phyloP scores from a whole-genome alignment of 192 early-diverging fungal genomes.

The Backusella liffmaniae region DNA sequence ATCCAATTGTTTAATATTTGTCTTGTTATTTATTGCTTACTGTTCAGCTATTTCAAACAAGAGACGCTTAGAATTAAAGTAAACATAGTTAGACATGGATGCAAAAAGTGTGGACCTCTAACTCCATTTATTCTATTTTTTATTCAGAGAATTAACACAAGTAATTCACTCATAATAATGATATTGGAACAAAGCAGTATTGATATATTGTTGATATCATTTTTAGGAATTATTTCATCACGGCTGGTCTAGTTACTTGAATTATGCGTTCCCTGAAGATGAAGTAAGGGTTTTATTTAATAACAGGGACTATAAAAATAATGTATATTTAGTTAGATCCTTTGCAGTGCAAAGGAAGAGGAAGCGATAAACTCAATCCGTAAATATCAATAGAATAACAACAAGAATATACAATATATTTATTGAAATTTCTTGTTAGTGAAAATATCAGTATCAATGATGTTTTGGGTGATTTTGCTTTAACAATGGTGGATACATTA shows the following conservation, averaged over 20 bases:
- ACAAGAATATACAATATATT: background rate
- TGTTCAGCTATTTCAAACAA: constrained; percentile 16
- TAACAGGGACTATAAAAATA: background rate
- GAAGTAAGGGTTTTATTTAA: constrained; percentile 44
- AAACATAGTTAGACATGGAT: background rate
- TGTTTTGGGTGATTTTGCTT: constrained; percentile 90
- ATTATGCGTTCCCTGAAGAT: constrained; percentile 86
- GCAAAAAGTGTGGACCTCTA: background rate
- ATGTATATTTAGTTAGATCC: constrained; percentile 66
- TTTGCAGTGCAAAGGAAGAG: constrained; percentile 73
- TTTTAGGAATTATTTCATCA: constrained; percentile 70
- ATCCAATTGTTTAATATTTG: background rate
- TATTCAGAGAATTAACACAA: constrained; percentile 15
- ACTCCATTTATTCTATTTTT: background rate
- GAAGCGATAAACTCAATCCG: constrained; percentile 63
- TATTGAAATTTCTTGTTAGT: background rate
- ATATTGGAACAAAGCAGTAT: background rate
- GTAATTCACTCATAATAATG: background rate
- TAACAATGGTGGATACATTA: constrained; percentile 90
- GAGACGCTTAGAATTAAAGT: constrained; percentile 21
- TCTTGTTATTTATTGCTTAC: background rate
- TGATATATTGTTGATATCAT: background rate
- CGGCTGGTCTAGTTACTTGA: constrained; percentile 77
- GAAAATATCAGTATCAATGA: constrained; percentile 78
- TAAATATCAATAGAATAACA: constrained; percentile 25